Evolutionary conservation across 2,329 filamentous ascomycete genomes (phyloP), one percentile per base, ranked within the genome.

Genomic region (Raffaelea deltoideospora): DNA sequence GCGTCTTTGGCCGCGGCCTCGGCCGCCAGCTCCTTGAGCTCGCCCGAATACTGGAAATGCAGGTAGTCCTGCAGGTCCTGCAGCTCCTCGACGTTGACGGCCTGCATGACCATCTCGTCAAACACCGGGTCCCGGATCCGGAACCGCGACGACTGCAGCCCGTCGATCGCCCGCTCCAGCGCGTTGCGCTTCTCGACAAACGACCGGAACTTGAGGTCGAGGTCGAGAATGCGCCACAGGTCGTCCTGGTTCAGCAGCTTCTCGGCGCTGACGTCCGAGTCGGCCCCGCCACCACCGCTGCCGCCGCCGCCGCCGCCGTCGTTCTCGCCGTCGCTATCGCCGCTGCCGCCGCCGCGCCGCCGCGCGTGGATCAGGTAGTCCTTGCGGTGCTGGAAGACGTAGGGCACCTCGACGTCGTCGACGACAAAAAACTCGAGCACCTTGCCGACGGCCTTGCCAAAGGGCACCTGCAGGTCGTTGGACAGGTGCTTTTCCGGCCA

Each of bases 311-410:
- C 31, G 9, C 19, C 31, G 13, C 18, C 19, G 5, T 20, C 10
- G n/a, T 20, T 9, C 37, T 76, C 76, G 50, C 77, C 82, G 40
- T 85, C 76, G 2, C 77, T 74, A 2, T 70, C 75, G 48, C 85
- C 76, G 9, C 72, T 69, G 45, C 88, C 79, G 39, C 77, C 68
- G 43, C 73, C 64, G 19, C 76, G 53, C 51, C 83, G 86, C 45
- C 78, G 79, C 19, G 82, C 81, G 50, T 96, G 85, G 39, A 98
- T 92, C 31, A 98, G 70, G 52, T 96, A 98, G 55, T 98, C 90
- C 57, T 95, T 94, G 42, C 90, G 84, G 52, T 98, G 90, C 55
- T 95, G 88, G 57, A 95, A 95, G 47, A 98, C 90, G 55, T 94
- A 98, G 0, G 90, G 88, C 2, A 95, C 86, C 56, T 98, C 90